These are phyloP conservation scores for Diaporthe citri DNA, from an alignment of 2,329 filamentous ascomycete genomes.

Conservation along the genomic window DNA sequence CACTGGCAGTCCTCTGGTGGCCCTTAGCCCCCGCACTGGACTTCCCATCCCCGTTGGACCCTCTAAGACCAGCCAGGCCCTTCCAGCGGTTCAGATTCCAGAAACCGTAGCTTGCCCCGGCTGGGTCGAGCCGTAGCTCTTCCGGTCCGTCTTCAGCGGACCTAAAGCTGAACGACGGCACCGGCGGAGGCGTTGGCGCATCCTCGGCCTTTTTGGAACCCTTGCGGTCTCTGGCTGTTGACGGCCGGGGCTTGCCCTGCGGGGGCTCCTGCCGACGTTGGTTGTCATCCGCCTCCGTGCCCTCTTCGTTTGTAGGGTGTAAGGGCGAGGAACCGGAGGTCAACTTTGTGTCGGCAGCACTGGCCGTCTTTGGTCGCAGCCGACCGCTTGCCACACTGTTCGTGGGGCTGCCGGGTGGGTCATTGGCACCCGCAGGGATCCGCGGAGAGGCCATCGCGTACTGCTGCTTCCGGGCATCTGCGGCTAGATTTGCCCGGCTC, in stretches of 20 bases:
- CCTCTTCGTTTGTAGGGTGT: neutral
- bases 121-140: slow-evolving; percentile 52
- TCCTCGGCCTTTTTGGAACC: slow-evolving; percentile 42
- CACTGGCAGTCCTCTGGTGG: slow-evolving; percentile 36
- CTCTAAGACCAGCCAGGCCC: slow-evolving; percentile 53
- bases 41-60: slow-evolving; percentile 41
- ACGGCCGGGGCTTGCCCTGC: slow-evolving; percentile 41
- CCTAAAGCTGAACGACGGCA: slow-evolving; percentile 68
- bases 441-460: slow-evolving; percentile 51
- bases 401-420: slow-evolving; percentile 35
- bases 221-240: slow-evolving; percentile 31
- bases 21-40: slow-evolving; percentile 19
- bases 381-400: slow-evolving; percentile 41
- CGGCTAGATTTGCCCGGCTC: slow-evolving; percentile 56
- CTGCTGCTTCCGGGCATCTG: slow-evolving; percentile 60
- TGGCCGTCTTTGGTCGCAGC: slow-evolving; percentile 22
- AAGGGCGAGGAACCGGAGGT: slow-evolving; percentile 26
- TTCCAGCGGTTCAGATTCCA: slow-evolving; percentile 71
- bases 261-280: slow-evolving; percentile 31
- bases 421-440: slow-evolving; percentile 22
- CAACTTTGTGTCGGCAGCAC: neutral
- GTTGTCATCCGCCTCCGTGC: slow-evolving; percentile 30
- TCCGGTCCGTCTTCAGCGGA: slow-evolving; percentile 54
- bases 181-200: slow-evolving; percentile 57
- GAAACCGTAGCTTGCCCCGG: slow-evolving; percentile 61